These are phyloP conservation scores for Nidularia pulvinata DNA, from an alignment of 768 basidiomycete genomes.

Conservation along the genomic window DNA sequence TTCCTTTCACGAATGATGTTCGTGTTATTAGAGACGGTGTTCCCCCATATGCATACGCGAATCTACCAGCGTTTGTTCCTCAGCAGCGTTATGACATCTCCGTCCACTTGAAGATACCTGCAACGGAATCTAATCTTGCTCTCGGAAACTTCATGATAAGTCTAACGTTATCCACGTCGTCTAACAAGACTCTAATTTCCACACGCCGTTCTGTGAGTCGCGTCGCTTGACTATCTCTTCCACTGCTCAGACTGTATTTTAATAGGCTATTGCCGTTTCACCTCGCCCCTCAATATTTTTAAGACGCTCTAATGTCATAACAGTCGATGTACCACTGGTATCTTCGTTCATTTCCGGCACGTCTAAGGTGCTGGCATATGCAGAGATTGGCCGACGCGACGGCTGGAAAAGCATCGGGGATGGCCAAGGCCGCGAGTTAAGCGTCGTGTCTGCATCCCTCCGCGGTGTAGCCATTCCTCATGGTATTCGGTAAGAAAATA, in stretches of 20 bases:
- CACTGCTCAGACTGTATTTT: no score
- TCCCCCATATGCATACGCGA: conserved; percentile 60
- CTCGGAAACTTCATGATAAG: conserved; percentile 88
- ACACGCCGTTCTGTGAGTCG: conserved; percentile 66
- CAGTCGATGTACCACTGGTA: conserved; percentile 59
- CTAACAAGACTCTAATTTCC: conserved; percentile 62
- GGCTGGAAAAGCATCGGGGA: conserved; percentile 68
- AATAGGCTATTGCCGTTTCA: conserved; percentile 62
- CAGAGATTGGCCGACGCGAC: conserved; percentile 78
- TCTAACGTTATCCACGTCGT: conserved; percentile 54
- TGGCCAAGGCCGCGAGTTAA: conserved; percentile 75
- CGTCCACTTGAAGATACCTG: conserved; percentile 64
- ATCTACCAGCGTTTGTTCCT: conserved; percentile 49
- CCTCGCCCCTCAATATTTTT: conserved; percentile 38
- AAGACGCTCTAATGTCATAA: conserved; percentile 34
- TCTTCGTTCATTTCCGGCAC: conserved; percentile 47
- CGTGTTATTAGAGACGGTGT: conserved; percentile 50
- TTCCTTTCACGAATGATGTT: conserved; percentile 1
- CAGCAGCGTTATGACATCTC: conserved; percentile 78
- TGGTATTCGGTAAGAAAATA: conserved; percentile 61
- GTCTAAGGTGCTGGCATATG: conserved; percentile 48
- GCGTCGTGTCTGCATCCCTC: conserved; percentile 60
- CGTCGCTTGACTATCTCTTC: neutral
- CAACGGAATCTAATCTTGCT: conserved; percentile 62
- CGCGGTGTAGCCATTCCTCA: conserved; percentile 62